Evolutionary conservation across 495 filamentous ascomycete genomes (phyloP).

Genomic region (Neurospora sublineolata): DNA sequence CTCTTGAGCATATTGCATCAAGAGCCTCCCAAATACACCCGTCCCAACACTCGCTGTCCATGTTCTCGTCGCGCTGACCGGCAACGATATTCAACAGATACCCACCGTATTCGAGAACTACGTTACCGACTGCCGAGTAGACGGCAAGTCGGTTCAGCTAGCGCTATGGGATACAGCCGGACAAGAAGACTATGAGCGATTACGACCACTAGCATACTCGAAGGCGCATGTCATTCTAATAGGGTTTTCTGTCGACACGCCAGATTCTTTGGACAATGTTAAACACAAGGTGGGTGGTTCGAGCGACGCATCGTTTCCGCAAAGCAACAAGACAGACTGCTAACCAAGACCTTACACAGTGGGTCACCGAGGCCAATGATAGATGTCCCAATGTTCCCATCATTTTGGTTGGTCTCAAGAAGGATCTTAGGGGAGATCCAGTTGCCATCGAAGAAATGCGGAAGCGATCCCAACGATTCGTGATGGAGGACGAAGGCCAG

Average conservation of each 20-base stretch:
- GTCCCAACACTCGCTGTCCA: neutral
- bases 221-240: conserved; percentile 97
- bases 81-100: conserved; percentile 45
- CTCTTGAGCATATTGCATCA: neutral
- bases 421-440: conserved; percentile 92
- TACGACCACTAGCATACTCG: conserved; percentile 91
- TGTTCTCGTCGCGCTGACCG: conserved; percentile 1
- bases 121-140: conserved; percentile 95
- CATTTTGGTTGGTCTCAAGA: conserved; percentile 94
- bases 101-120: conserved; percentile 99
- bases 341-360: conserved; percentile 41
- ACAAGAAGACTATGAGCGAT: conserved; percentile 93
- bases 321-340: neutral
- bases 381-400: conserved; percentile 88
- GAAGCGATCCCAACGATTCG: conserved; percentile 81
- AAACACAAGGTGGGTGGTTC: conserved; percentile 71
- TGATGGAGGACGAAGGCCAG: conserved; percentile 67
- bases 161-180: conserved; percentile 99
- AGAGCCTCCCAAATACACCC: neutral
- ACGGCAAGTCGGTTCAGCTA: conserved; percentile 94
- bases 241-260: conserved; percentile 89
- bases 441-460: conserved; percentile 94
- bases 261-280: conserved; percentile 95
- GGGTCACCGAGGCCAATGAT: conserved; percentile 93
- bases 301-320: neutral